Evolutionary conservation across 148 eudicot genomes (phyloP), one percentile per base, ranked within the genome.

Genomic region (Salicornia ramosissima): DNA sequence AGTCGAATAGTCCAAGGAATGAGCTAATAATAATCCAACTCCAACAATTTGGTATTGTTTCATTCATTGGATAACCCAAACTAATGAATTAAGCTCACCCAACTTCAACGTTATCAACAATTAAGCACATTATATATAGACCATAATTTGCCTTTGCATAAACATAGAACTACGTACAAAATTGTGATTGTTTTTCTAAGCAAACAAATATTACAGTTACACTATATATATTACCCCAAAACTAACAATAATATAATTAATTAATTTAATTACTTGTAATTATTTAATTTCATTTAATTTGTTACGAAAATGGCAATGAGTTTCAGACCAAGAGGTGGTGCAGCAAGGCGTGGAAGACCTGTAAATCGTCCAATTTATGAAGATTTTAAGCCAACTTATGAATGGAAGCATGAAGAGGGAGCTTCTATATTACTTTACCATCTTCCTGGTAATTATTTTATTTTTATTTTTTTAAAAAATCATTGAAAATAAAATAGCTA

Each of bases 391-490:
- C 93, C 96, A 11, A 24, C 18, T 10, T 59, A 72, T 0, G 93
- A 90, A 56, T 79, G 83, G 90, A 65, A 79, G 70, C 80, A 84
- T 55, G 84, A 85, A 59, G 75, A 82, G 25, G 79, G 76, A 52
- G 75, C 76, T 65, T 75, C 79, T 57, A 40, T 72, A 47, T 71
- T 90, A 24, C 70, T 77, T 43, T 74, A 80, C 51, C 69, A 81
- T 65, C 88, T 90, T 30, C 91, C 93, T 6, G 93, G 93, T 90
- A 76, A 54, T 1, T 40, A 6, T n/a, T 19, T n/a, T n/a, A n/a
- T n/a, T n/a, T n/a, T 36, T 36, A 36, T 8, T 36, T 36, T 8
- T 36, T 8, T 36, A 36, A 36, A n/a, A n/a, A n/a, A n/a, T n/a
- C n/a, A n/a, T n/a, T n/a, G n/a, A 36, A 36, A 8, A 36, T 8